Evolutionary conservation across 352 stramenopile genomes (phyloP).

Genomic region (Thalassiosira gravida): DNA sequence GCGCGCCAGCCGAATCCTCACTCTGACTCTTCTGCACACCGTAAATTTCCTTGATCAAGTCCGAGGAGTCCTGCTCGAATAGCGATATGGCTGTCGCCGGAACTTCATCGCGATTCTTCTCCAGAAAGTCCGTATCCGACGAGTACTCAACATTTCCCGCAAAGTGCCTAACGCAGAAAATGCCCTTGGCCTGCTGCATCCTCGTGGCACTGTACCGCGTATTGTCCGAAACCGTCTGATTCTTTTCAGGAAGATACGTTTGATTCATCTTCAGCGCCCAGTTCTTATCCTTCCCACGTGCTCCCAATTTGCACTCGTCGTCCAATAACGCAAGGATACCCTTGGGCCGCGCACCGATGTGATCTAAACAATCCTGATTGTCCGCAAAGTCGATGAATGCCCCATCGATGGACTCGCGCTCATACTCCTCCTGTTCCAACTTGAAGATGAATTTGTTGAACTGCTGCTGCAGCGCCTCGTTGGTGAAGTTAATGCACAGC

Average conservation of each 20-base stretch:
- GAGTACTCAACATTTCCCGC: constrained; percentile 83
- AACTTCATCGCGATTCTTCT: constrained; percentile 88
- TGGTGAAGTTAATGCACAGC: constrained; percentile 89
- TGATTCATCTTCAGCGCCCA: constrained; percentile 80
- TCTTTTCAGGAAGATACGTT: constrained; percentile 79
- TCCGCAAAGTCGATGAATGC: constrained; percentile 96
- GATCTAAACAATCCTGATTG: constrained; percentile 96
- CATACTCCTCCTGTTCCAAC: constrained; percentile 97
- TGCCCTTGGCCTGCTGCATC: constrained; percentile 79
- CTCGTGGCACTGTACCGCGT: constrained; percentile 78
- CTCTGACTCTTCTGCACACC: constrained; percentile 71
- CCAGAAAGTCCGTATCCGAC: constrained; percentile 84
- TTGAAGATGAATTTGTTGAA: constrained; percentile 95
- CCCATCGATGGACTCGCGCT: constrained; percentile 85
- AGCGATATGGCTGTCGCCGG: constrained; percentile 77
- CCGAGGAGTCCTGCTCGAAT: constrained; percentile 75
- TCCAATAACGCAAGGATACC: constrained; percentile 90
- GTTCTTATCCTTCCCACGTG: constrained; percentile 70
- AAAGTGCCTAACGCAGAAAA: constrained; percentile 86
- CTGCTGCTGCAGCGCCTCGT: constrained; percentile 90
- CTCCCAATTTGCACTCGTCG: constrained; percentile 92
- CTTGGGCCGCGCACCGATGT: constrained; percentile 90
- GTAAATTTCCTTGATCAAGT: constrained; percentile 84
- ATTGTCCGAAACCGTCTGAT: constrained; percentile 81
- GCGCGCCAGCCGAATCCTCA: constrained; percentile 41